Base-by-base conservation (phyloP, 257 asterid species). In the Knoxia roxburghii region DNA sequence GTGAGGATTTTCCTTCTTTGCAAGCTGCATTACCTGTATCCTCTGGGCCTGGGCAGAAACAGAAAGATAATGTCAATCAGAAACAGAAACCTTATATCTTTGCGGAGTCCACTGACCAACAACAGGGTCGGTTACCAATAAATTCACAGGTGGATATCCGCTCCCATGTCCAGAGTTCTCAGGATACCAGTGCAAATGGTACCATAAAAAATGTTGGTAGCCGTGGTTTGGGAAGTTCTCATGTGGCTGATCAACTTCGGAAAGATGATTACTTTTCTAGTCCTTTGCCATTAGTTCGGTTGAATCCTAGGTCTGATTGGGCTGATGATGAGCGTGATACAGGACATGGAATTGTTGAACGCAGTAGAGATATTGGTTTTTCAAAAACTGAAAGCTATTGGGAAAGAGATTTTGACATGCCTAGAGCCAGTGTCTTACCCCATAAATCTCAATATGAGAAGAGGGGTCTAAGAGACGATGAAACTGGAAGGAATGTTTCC, bases 261-360 rank as follows among this genome's bases (percentile, higher is more conserved):
- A 90, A 85, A 70, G 86, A 83, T n/a, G 90, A 83, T 6, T 77
- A 57, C 70, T 83, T 85, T 61, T 79, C 83, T 9, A 91, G 91
- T 61, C 97, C 96, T 4, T 67, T 94, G 76, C 96, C 97, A 32
- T 65, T 90, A 68, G 92, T 94, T 64, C 85, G 81, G 65, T 40
- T 90, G 82, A 94, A 80, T 77, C 93, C 96, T 27, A 87, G 96
- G 76, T 87, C 91, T 56, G 95, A 94, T 83, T 94, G 99, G 99
- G 97, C 96, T 54, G 97, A 94, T 75, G 99, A 94, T 72, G 99
- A 94, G 82, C 96, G 99, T 58, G 99, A 94, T 67, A 94, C 97
- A 35, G 88, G 97, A 46, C 91, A 79, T 72, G 81, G 86, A 49
- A 81, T 94, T 74, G 77, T 82, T 67, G 95, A 86, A 57, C 85